Conservation (phyloP, 2,329 filamentous ascomycete species). For the Fusarium nodosum region DNA sequence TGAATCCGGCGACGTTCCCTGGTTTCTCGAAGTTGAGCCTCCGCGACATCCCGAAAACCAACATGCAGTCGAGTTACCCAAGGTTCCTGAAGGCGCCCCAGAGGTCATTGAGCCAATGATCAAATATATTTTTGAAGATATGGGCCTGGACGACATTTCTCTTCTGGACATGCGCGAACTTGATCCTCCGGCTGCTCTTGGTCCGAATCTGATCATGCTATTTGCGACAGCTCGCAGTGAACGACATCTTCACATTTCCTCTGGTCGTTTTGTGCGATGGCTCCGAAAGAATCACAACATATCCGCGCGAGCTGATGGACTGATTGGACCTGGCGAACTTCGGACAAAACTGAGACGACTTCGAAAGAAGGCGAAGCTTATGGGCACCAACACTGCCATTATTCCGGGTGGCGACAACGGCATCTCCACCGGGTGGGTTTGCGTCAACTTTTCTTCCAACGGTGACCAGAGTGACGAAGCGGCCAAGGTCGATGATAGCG, state of each 20-base stretch:
- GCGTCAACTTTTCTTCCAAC: constrained; percentile 85
- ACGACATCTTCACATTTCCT: constrained; percentile 91
- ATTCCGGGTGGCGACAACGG: constrained; percentile 81
- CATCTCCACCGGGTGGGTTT: constrained; percentile 94
- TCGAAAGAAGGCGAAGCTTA: constrained; percentile 82
- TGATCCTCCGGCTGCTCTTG: constrained; percentile 88
- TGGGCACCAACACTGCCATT: constrained; percentile 78
- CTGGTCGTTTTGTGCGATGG: constrained; percentile 91
- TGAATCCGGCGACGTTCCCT: constrained; percentile 66
- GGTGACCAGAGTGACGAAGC: constrained; percentile 66
- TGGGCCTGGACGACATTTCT: constrained; percentile 85
- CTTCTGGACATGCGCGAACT: constrained; percentile 86
- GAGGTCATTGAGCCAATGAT: constrained; percentile 78
- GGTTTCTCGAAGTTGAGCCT: constrained; percentile 86
- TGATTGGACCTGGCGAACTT: constrained; percentile 90
- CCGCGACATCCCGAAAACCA: constrained; percentile 65
- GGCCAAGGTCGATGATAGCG: constrained; percentile 61
- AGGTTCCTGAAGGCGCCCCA: constrained; percentile 76
- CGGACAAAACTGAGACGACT: constrained; percentile 88
- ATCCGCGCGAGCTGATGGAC: constrained; percentile 83
- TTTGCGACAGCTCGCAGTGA: constrained; percentile 92
- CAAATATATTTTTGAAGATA: constrained; percentile 82
- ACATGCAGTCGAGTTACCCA: constrained; percentile 64
- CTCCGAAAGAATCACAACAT: constrained; percentile 80
- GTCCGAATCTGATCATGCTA: constrained; percentile 91